Base-by-base conservation (phyloP, 768 basidiomycete species). In the Megacollybia marginata region DNA sequence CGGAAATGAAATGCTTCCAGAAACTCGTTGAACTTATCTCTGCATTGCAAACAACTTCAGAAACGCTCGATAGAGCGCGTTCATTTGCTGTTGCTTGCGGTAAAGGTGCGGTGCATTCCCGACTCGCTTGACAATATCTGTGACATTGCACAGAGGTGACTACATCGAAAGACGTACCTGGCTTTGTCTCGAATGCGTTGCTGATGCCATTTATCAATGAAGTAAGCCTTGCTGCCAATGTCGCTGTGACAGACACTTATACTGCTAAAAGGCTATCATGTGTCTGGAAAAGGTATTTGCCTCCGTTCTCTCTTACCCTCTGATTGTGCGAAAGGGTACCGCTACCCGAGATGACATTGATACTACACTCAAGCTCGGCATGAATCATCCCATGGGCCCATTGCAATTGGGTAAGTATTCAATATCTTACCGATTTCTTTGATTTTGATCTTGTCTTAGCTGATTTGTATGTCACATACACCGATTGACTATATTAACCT, bases 151-250 rank as follows among this genome's bases (percentile, higher is more conserved):
- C 60, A 93, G 91, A 92, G 75, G 92, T 97, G 1, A 88, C 92
- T 1, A 80, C 79, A 3, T 93, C 92, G 0, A 81, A 88, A 58
- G 94, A 98, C 59, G 90, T 94, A 1, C 94, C 94, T 3, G 93
- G 92, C 4, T 93, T 92, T 64, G 90, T 94, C n/a, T 89, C 92
- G 1, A 94, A 96, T 59, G 92, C 92, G 1, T 75, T 94, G 31
- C 69, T 98, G 42, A 97, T 97, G 91, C 95, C 95, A 1, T 97
- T 93, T 68, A 85, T 98, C 57, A 98, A 97, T 57, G 95, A 98
- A 75, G 83, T 84, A 58, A 49, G 69, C 47, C 2, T 12, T 31
- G 44, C 32, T 23, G 28, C 53, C n/a, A n/a, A n/a, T 8, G 46
- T 47, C 28, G 35, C 54, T 44, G 51, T 19, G 23, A 23, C n/a